These are phyloP conservation scores for Penicillium maclennaniae DNA, from an alignment of 495 filamentous ascomycete species.

Conservation along the genomic window DNA sequence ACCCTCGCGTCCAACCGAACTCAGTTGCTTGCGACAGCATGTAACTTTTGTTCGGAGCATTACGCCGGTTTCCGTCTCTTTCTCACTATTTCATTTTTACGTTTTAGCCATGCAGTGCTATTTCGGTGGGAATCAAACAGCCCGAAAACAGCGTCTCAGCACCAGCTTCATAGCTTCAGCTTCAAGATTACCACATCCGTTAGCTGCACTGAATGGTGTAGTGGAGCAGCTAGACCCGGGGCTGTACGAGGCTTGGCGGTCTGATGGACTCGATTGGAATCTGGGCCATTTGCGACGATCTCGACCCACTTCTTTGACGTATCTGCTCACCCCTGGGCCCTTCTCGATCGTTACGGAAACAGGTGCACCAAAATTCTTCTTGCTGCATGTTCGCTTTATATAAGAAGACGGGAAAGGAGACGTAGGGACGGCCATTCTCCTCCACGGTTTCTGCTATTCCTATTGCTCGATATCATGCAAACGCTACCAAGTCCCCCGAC, in stretches of 20 bases:
- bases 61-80: too few species aligned
- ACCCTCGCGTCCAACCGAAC: neutral
- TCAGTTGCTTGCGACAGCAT: neutral
- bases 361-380: neutral
- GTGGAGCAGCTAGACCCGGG: neutral
- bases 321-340: conserved; percentile 8
- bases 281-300: conserved; percentile 4
- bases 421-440: neutral
- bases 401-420: neutral
- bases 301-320: conserved; percentile 13
- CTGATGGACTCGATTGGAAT: conserved; percentile 2
- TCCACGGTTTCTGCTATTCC: neutral
- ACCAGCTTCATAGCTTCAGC: neutral
- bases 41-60: too few species aligned
- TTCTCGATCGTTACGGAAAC: conserved; percentile 15
- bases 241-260: neutral
- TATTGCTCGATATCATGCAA: conserved; percentile 12
- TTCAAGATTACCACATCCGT: too few species aligned
- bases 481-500: conserved; percentile 14
- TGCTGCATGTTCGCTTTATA: conserved; percentile 8
- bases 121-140: neutral
- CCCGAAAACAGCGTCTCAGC: neutral
- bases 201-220: too few species aligned
- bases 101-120: neutral
- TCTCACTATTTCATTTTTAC: too few species aligned